These are phyloP conservation scores for Diplodia intermedia DNA, from an alignment of 2,329 filamentous ascomycete genomes.

Conservation along the genomic window DNA sequence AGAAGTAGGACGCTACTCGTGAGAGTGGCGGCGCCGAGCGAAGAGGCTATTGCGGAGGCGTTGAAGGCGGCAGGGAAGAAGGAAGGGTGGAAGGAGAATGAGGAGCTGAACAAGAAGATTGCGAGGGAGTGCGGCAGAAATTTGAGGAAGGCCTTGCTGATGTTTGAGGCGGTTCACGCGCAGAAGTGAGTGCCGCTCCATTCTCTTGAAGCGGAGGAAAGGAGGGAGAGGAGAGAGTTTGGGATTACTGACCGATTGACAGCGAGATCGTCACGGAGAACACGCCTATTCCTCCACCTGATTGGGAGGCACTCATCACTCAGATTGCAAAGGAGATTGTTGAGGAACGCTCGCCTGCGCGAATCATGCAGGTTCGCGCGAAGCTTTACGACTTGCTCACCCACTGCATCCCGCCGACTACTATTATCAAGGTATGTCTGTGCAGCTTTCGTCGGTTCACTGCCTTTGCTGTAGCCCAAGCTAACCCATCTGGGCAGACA, in stretches of 20 bases:
- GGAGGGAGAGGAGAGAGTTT: neutral
- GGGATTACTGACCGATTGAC: conserved; percentile 22
- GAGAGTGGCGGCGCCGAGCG: conserved; percentile 85
- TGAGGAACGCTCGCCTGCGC: conserved; percentile 86
- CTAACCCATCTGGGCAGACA: conserved; percentile 57
- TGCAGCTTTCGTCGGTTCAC: neutral
- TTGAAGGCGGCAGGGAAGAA: conserved; percentile 73
- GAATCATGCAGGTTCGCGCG: conserved; percentile 84
- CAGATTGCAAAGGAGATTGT: conserved; percentile 94
- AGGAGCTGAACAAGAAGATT: conserved; percentile 80
- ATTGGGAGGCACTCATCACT: conserved; percentile 92
- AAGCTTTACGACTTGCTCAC: conserved; percentile 98
- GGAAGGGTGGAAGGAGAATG: conserved; percentile 81
- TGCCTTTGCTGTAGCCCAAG: neutral
- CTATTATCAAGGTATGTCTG: conserved; percentile 74
- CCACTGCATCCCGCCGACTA: conserved; percentile 95
- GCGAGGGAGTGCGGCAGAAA: conserved; percentile 91
- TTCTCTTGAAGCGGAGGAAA: neutral
- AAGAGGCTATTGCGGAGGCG: conserved; percentile 82
- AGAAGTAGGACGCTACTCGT: conserved; percentile 89
- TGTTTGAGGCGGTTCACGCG: conserved; percentile 97
- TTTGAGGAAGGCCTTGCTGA: conserved; percentile 84
- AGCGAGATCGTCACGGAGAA: conserved; percentile 90
- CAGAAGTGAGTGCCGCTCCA: conserved; percentile 75
- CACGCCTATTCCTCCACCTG: conserved; percentile 90